Evolutionary conservation across 2,329 filamentous ascomycete species (phyloP).

Genomic region (Ascochyta koolunga): DNA sequence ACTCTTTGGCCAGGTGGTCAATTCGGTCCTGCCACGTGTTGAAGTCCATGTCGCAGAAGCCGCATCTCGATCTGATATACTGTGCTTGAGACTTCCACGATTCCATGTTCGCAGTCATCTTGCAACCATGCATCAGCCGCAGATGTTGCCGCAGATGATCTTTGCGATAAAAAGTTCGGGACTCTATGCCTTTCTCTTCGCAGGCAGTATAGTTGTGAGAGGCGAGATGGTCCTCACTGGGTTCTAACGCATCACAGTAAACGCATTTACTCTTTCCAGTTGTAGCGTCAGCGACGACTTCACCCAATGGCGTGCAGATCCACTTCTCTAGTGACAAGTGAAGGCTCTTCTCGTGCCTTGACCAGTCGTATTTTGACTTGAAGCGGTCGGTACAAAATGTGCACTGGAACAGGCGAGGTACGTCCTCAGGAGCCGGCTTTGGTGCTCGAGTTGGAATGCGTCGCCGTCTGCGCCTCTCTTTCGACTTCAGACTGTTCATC

Average conservation of each 20-base stretch:
- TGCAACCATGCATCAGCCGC: constrained; percentile 65
- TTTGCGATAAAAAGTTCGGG: constrained; percentile 68
- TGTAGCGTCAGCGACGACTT: constrained; percentile 60
- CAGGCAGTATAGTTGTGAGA: constrained; percentile 67
- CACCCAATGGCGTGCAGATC: constrained; percentile 65
- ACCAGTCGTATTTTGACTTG: constrained; percentile 51
- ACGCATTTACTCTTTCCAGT: constrained; percentile 65
- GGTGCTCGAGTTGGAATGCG: constrained; percentile 51
- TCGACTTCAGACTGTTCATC: constrained; percentile 58
- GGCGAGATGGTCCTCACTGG: constrained; percentile 62
- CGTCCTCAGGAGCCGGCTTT: constrained; percentile 30
- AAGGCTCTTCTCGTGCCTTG: constrained; percentile 49
- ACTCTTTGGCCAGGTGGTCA: constrained; percentile 62
- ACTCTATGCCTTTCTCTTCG: constrained; percentile 68
- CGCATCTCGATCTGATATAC: constrained; percentile 61
- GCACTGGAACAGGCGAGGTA: constrained; percentile 43
- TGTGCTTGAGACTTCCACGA: constrained; percentile 65
- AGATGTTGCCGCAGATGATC: constrained; percentile 68
- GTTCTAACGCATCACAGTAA: constrained; percentile 63
- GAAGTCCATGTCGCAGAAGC: constrained; percentile 58
- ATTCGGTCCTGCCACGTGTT: constrained; percentile 58
- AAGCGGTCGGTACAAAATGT: constrained; percentile 50
- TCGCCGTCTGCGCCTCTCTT: constrained; percentile 64
- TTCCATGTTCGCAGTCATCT: constrained; percentile 68
- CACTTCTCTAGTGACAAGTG: constrained; percentile 49